Conservation (phyloP, 148 eudicot genomes). For the Silene uniflora region DNA sequence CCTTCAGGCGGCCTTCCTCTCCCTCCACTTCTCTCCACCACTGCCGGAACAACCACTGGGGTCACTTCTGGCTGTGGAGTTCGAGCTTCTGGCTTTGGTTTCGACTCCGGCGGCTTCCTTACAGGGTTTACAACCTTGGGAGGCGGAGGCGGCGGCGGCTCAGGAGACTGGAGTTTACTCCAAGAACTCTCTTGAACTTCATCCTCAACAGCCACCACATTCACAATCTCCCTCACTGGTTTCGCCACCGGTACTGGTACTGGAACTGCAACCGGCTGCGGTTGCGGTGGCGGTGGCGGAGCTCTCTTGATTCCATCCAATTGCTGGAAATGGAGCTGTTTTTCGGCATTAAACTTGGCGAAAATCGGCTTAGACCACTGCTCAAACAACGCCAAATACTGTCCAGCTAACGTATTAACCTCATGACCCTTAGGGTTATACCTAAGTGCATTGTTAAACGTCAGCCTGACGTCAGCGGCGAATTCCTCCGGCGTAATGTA, state of each 20-base stretch:
- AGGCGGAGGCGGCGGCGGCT: not conserved
- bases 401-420: constrained; percentile 54
- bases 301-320: not conserved
- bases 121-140: constrained; percentile 31
- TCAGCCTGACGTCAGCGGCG: constrained; percentile 65
- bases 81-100: not conserved
- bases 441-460: constrained; percentile 62
- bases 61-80: not conserved
- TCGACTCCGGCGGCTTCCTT: not conserved
- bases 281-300: not conserved
- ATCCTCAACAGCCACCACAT: constrained; percentile 20
- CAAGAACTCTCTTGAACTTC: constrained; percentile 65
- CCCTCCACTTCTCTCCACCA: constrained; percentile 11
- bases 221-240: not conserved
- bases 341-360: constrained; percentile 32
- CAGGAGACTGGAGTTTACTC: constrained; percentile 44
- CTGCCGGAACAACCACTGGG: constrained; percentile 7
- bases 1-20: constrained; percentile 23
- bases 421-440: constrained; percentile 75
- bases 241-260: not conserved
- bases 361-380: constrained; percentile 45
- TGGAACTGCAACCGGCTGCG: not conserved
- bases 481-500: constrained; percentile 53
- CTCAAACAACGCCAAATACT: constrained; percentile 49
- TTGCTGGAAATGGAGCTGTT: constrained; percentile 9